Evolutionary conservation across 305 asterid species (phyloP).

Genomic region (Plantago lanceolata): DNA sequence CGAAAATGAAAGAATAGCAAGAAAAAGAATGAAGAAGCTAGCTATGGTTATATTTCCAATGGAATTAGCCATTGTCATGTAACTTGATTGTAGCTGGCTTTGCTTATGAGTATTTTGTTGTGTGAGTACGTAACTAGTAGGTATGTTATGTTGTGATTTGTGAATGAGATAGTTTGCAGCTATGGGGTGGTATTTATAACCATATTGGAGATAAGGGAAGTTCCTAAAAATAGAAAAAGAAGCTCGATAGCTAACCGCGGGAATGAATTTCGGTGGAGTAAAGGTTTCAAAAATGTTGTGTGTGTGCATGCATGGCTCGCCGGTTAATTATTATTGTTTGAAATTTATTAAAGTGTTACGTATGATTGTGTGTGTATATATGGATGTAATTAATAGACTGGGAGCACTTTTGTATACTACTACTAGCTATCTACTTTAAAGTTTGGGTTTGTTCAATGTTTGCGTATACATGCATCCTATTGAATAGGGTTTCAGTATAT

Average conservation of each 20-base stretch:
- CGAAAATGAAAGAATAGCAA: background rate
- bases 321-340: too few relatives aligned
- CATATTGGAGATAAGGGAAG: conserved; percentile 15
- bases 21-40: background rate
- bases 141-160: conserved; percentile 4
- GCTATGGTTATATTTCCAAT: background rate
- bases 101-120: background rate
- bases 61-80: conserved; percentile 4
- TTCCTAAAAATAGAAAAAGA: conserved; percentile 37
- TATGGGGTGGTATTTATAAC: conserved; percentile 33
- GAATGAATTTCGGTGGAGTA: conserved; percentile 40
- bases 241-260: background rate
- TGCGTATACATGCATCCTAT: background rate
- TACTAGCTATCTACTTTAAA: too few relatives aligned
- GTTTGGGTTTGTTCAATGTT: too few relatives aligned
- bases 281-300: conserved; percentile 9
- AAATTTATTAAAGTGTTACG: too few relatives aligned
- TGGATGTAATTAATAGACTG: too few relatives aligned
- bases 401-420: too few relatives aligned
- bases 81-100: conserved; percentile 3
- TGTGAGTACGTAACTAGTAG: background rate
- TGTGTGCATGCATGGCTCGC: too few relatives aligned
- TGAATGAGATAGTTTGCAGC: conserved; percentile 15
- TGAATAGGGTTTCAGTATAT: background rate
- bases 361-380: too few relatives aligned